Conservation (phyloP, 257 asterid species). For the Prunella vulgaris region DNA sequence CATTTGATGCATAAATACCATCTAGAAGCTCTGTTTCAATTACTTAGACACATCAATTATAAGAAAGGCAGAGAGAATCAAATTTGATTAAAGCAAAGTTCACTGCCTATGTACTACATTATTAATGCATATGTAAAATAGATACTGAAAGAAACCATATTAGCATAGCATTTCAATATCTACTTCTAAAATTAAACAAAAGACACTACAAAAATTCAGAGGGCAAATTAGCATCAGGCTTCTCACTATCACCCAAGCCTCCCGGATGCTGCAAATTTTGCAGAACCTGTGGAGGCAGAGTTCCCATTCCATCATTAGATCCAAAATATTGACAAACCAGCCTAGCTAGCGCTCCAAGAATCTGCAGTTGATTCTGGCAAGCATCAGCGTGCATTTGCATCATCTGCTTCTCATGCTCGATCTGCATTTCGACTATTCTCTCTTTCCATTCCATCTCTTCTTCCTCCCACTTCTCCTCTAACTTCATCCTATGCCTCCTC, state of each 20-base stretch:
- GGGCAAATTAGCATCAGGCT: constrained; percentile 65
- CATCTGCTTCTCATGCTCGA: constrained; percentile 90
- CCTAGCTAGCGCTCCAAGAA: constrained; percentile 63
- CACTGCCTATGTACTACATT: constrained; percentile 23
- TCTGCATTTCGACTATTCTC: constrained; percentile 69
- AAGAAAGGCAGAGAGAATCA: not conserved
- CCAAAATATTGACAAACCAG: constrained; percentile 79
- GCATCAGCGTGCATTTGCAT: constrained; percentile 89
- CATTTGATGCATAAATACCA: not conserved
- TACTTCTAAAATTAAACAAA: constrained; percentile 3
- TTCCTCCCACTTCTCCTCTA: constrained; percentile 83
- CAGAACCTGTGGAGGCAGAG: constrained; percentile 68
- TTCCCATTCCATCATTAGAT: constrained; percentile 61
- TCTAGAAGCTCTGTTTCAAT: not conserved
- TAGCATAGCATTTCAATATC: constrained; percentile 16
- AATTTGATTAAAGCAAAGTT: not conserved
- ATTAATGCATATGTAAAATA: constrained; percentile 18
- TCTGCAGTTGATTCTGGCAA: constrained; percentile 84
- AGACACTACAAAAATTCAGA: constrained; percentile 67
- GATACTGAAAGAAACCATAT: constrained; percentile 10
- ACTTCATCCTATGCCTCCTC: constrained; percentile 61
- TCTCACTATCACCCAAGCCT: constrained; percentile 57
- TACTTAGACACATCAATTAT: not conserved
- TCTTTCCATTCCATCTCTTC: constrained; percentile 94
- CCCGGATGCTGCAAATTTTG: constrained; percentile 76